Base-by-base conservation (phyloP, 371 early-diverging fungal species). In the Circinella minor region DNA sequence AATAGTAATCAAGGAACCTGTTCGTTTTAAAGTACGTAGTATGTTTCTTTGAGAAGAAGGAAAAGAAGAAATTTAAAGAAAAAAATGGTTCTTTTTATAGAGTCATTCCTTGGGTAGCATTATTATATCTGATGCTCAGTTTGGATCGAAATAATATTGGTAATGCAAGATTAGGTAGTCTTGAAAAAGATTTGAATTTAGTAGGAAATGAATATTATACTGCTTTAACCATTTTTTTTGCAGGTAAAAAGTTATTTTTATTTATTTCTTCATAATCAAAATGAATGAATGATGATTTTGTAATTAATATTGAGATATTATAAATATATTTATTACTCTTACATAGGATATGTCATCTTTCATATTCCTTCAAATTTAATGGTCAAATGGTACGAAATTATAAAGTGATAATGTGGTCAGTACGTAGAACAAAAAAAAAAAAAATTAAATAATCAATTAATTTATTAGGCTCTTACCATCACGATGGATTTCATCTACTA, bases 71-170 rank as follows among this genome's bases (percentile, higher is more conserved):
- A n/a, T n/a, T 57, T n/a, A 14, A 15, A n/a, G 10, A 9, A n/a
- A n/a, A 57, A 34, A 4, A 34, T 1, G 36, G n/a, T 13, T n/a
- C 7, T n/a, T 10, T 9, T 17, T 18, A 61, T 70, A 77, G 82
- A 39, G 61, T 82, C 49, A 78, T 82, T 38, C 82, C 82, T 11
- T 76, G 78, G 76, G 64, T 82, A 9, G 68, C 82, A 9, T n/a
- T 82, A 11, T 61, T 82, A 6, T 82, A 82, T 49, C 54, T 82
- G 20, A 63, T 82, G 64, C 71, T 80, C 14, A 78, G 77, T 63
- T 59, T 80, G 36, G 82, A 82, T 69, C 74, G 83, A 55, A 78
- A 78, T 39, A 83, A 83, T 71, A 83, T 83, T 39, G 83, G 83
- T 36, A 83, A 83, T 71, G 83, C 83, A 7, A 65, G 78, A n/a